A percentile compares a stretch with the other conserved stretches of the same genome.
Conservation (phyloP, 257 asterid genomes). For the Linaria vulgaris region DNA sequence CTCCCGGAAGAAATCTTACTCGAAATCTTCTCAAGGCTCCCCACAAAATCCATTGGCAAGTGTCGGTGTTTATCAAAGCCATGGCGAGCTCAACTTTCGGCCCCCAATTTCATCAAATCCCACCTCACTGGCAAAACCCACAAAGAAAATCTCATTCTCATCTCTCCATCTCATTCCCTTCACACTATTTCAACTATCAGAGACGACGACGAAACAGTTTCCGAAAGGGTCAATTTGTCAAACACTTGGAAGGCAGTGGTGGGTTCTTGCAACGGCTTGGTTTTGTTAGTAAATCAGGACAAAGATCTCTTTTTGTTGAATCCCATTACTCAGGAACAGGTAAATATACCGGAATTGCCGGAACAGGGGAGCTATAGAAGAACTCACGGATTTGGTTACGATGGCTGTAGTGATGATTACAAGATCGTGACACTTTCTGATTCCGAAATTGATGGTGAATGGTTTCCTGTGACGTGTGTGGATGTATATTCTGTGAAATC, state of each 20-base stretch:
- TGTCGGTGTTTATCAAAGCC: background rate
- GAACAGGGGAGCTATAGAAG: too few relatives aligned
- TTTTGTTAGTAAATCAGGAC: background rate
- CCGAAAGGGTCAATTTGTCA: background rate
- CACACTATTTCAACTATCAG: too few relatives aligned
- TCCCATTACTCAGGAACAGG: background rate
- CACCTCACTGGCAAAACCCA: background rate
- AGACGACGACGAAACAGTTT: too few relatives aligned
- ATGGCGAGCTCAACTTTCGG: background rate
- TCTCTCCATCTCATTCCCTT: too few relatives aligned
- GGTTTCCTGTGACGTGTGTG: too few relatives aligned
- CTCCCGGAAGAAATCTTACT: slow-evolving; percentile 2
- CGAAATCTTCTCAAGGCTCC: too few relatives aligned
- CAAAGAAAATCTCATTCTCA: background rate
- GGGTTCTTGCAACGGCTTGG: slow-evolving; percentile 6
- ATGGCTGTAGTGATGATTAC: too few relatives aligned
- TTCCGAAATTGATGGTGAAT: background rate
- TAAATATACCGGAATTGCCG: too few relatives aligned
- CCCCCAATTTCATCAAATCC: background rate
- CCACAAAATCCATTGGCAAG: background rate
- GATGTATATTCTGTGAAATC: background rate
- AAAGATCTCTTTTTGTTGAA: background rate
- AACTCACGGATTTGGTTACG: too few relatives aligned
- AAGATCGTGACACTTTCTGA: too few relatives aligned
- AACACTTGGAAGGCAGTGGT: background rate